A percentile compares a stretch with the other conserved stretches of the same genome.
phyloP scores from a whole-genome alignment of 2,329 filamentous ascomycete species.

The Colletotrichum echinochloae region DNA sequence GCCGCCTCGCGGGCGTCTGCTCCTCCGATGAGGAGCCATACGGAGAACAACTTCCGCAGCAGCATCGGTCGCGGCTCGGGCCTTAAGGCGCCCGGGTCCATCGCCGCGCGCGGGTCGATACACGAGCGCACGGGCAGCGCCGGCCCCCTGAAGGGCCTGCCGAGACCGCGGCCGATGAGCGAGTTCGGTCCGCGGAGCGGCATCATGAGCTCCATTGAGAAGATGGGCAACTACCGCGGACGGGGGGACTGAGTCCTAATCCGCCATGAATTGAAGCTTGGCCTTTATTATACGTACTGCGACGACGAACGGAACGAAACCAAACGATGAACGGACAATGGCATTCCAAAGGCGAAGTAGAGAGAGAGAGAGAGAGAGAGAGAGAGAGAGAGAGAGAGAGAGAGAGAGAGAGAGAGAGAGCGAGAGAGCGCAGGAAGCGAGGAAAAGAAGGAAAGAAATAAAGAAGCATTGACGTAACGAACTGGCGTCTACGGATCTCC shows the following conservation, averaged over 20 bases:
- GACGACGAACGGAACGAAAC: constrained; percentile 33
- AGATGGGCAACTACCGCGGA: constrained; percentile 78
- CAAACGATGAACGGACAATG: constrained; percentile 38
- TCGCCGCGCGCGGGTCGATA: constrained; percentile 61
- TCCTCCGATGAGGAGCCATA: constrained; percentile 43
- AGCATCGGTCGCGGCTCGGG: constrained; percentile 69
- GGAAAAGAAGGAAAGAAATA: background rate
- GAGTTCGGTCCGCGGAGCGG: constrained; percentile 69
- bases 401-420: background rate
- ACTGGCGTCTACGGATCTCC: constrained; percentile 37
- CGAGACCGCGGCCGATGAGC: constrained; percentile 59
- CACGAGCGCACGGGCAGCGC: constrained; percentile 61
- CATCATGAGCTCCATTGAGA: constrained; percentile 88
- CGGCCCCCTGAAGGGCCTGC: constrained; percentile 55
- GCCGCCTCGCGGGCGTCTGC: constrained; percentile 40
- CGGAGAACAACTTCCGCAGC: constrained; percentile 61
- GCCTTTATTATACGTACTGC: background rate
- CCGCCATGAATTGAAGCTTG: background rate
- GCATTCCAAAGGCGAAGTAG: constrained; percentile 19
- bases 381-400: background rate
- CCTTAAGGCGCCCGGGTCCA: constrained; percentile 69
- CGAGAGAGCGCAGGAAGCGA: too few relatives aligned
- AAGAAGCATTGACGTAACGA: constrained; percentile 37
- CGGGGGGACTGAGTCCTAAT: constrained; percentile 48
- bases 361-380: background rate